Percentiles rank a stretch among this genome's conserved stretches.
Conservation (phyloP, 805 yeast species). For the Jamesozyma spencerorum region DNA sequence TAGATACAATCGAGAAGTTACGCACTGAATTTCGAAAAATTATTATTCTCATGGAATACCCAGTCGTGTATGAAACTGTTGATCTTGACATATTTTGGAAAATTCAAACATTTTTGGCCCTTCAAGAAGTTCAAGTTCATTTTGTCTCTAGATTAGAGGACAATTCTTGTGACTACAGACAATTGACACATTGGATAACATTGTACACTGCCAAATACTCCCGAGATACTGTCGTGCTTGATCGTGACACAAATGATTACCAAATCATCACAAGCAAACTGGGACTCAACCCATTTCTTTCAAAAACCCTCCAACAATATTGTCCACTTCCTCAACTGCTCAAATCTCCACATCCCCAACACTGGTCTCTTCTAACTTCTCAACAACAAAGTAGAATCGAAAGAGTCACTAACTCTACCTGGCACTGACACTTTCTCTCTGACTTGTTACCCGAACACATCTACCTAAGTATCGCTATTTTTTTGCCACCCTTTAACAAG, state of each 20-base stretch:
- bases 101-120: conserved; percentile 9
- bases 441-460: neutral
- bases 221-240: neutral
- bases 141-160: neutral
- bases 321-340: too few species aligned
- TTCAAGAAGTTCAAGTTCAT: conserved; percentile 6
- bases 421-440: neutral
- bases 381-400: neutral
- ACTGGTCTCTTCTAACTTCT: neutral
- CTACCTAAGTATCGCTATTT: neutral
- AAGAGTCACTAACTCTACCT: neutral
- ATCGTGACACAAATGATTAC: neutral
- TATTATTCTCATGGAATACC: conserved; percentile 13
- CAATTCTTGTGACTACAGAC: neutral
- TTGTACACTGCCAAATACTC: neutral
- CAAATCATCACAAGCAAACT: too few species aligned
- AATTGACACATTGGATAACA: neutral
- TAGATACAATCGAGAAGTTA: conserved; percentile 6
- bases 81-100: conserved; percentile 23
- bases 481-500: conserved; percentile 6
- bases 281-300: conserved; percentile 1
- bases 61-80: conserved; percentile 3
- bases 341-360: too few species aligned
- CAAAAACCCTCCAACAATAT: neutral
- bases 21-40: conserved; percentile 12